Evolutionary conservation across 108 stramenopile species (phyloP).

Genomic region (Pseudonitzschia multistriata): DNA sequence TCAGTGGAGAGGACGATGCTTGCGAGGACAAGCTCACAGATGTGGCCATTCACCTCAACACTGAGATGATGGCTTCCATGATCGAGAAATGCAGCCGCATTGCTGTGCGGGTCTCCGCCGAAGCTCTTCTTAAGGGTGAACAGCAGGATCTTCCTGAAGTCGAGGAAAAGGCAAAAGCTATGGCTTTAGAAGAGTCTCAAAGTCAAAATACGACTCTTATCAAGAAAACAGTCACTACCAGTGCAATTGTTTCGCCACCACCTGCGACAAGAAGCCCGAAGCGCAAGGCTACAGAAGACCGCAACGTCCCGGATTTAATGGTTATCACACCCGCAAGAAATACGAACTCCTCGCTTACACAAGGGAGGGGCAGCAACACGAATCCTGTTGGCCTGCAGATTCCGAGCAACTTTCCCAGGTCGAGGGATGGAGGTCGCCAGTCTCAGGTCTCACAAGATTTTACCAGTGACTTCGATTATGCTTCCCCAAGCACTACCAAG

Average conservation of each 20-base stretch:
- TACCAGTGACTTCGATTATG: background rate
- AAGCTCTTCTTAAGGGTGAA: conserved; percentile 40
- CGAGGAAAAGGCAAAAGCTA: background rate
- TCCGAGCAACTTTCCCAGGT: conserved; percentile 17
- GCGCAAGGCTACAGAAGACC: conserved; percentile 27
- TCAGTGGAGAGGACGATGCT: conserved; percentile 34
- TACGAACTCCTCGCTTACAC: conserved; percentile 19
- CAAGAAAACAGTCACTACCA: conserved; percentile 11
- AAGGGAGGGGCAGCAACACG: conserved; percentile 19
- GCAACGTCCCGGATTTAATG: conserved; percentile 13
- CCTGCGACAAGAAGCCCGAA: conserved; percentile 22
- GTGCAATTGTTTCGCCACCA: background rate
- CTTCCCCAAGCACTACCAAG: background rate
- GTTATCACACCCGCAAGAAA: conserved; percentile 35
- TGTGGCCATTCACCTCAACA: conserved; percentile 67
- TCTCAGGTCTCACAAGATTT: conserved; percentile 12
- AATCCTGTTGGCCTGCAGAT: conserved; percentile 19
- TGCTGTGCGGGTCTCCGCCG: conserved; percentile 64
- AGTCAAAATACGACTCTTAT: background rate
- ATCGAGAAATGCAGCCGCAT: conserved; percentile 74
- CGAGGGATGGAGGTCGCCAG: background rate
- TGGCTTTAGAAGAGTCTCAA: background rate
- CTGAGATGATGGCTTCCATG: conserved; percentile 72
- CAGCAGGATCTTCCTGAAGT: background rate
- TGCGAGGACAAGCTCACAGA: conserved; percentile 48